Base-by-base conservation (phyloP, 2,329 filamentous ascomycete genomes). In the Emmonsiellopsis sp. region DNA sequence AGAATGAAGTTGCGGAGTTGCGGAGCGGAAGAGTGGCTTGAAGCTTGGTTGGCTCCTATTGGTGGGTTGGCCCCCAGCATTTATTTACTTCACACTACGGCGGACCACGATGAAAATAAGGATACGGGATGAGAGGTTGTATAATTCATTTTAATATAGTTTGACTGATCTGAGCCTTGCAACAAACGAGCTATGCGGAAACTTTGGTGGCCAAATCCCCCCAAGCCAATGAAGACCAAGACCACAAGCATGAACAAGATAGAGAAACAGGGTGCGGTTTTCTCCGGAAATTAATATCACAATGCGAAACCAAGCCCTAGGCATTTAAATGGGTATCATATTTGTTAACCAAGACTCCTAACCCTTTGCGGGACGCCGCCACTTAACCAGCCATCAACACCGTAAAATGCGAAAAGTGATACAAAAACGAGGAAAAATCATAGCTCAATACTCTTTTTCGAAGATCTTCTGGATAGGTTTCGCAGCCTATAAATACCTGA, bases 391-490 rank as follows among this genome's bases (percentile, higher is more conserved):
- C 47, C 47, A 31, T 26, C 13, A 7, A 40, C 47, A 30, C 49
- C 38, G 8, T 40, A 20, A 42, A 35, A 51, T 51, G 38, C 49
- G 16, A 49, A 16, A 38, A 32, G 20, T 38, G 7, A 44, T n/a
- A 43, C 15, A 35, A 20, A 13, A 10, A 10, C 13, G 30, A 6
- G 11, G 16, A n/a, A 8, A 52, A 31, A n/a, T 10, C 20, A 26
- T 26, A 26, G 20, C 42, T 52, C 42, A 74, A 56, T 76, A 78
- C 60, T 79, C 85, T 69, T 90, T 91, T 64, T 92, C 88, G 60
- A 95, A 90, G 1, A 88, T 81, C 67, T 86, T 87, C 69, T 91
- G 85, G 55, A 95, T 94, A 0, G 89, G 89, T 77, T 91, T 92
- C 50, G 89, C 89, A 49, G 87, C 88, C 87, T 90, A 59, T 26